Percentiles rank a stretch among this genome's conserved stretches.
phyloP scores from a whole-genome alignment of 345 rosid species.

The Gossypium mustelinum region DNA sequence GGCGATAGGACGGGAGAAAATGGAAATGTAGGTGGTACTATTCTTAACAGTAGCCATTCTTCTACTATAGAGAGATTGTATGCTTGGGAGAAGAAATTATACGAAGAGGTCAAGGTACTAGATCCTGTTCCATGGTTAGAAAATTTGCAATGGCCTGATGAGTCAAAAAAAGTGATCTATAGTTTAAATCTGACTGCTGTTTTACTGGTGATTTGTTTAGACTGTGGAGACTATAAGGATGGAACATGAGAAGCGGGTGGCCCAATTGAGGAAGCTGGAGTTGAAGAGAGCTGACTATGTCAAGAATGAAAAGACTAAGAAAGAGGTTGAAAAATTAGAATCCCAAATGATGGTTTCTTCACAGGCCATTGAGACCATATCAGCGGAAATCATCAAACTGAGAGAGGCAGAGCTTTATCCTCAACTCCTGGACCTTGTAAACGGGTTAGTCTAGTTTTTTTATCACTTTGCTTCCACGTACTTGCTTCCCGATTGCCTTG shows the following conservation, averaged over 20 bases:
- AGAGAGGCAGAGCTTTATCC: slow-evolving; percentile 83
- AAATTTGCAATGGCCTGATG: too few relatives aligned
- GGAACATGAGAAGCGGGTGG: slow-evolving; percentile 81
- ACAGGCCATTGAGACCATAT: slow-evolving; percentile 75
- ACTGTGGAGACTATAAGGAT: slow-evolving; percentile 60
- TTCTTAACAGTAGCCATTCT: slow-evolving; percentile 48
- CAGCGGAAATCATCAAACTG: slow-evolving; percentile 73
- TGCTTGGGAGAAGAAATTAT: slow-evolving; percentile 98
- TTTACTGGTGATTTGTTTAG: slow-evolving; percentile 29
- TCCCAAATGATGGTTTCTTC: slow-evolving; percentile 81
- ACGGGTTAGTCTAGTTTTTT: slow-evolving; percentile 56
- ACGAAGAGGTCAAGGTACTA: slow-evolving; percentile 81
- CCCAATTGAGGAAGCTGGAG: slow-evolving; percentile 76
- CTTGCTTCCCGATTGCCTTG: not conserved
- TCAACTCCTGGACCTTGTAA: slow-evolving; percentile 78
- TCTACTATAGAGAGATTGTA: slow-evolving; percentile 81
- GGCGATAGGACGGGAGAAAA: slow-evolving; percentile 21
- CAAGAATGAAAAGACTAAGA: slow-evolving; percentile 75
- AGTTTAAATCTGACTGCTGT: too few relatives aligned
- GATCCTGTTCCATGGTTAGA: not conserved
- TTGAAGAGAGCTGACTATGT: slow-evolving; percentile 74
- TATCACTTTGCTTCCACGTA: not conserved
- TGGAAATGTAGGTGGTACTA: slow-evolving; percentile 10
- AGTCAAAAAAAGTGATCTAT: too few relatives aligned
- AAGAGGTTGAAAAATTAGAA: slow-evolving; percentile 79